Base-by-base conservation (phyloP, 208 protist genomes). In the Leptomonas seymouri region DNA sequence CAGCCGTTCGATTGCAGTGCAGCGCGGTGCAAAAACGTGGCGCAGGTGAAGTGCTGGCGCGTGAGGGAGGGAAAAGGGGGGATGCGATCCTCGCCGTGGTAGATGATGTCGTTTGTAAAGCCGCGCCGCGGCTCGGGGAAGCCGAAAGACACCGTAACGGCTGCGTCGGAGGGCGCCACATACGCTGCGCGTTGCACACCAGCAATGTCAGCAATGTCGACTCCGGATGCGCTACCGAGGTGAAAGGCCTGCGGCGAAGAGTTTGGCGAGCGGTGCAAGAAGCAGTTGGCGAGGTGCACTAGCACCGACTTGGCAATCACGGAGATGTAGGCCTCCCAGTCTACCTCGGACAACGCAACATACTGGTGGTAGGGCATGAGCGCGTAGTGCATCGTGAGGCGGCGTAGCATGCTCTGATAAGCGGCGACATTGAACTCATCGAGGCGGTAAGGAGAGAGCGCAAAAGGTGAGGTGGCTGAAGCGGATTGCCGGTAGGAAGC, bases 321-420 rank as follows among this genome's bases (percentile, higher is more conserved):
- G 36, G 78, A 78, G 9, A 93, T 70, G 69, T 93, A 96, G 60
- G 87, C 74, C 66, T 85, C 80, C 82, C 85, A 94, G 61, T 86
- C 84, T 2, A 96, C 71, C 54, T 72, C 75, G 2, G 30, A 41
- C 20, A 91, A 59, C 25, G 82, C 75, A 41, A 90, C 77, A 53
- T 62, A 85, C 49, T 80, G 78, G 27, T 85, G 69, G 23, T 84
- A 66, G 14, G 78, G 71, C 63, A 78, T 77, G 23, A 80, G 54
- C 9, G 50, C 20, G 27, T 66, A 55, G 64, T 80, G 53, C 25
- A 57, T 46, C 30, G 75, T 59, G 14, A 90, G 58, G 27, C 54
- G 57, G 20, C 70, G 57, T 28, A 89, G 49, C 23, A 85, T 62
- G 8, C 48, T 30, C 45, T 64, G 61, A 63, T 86, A 86, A 15